phyloP scores from a whole-genome alignment of 2,329 filamentous ascomycete species.

The Pezicula neosporulosa region DNA sequence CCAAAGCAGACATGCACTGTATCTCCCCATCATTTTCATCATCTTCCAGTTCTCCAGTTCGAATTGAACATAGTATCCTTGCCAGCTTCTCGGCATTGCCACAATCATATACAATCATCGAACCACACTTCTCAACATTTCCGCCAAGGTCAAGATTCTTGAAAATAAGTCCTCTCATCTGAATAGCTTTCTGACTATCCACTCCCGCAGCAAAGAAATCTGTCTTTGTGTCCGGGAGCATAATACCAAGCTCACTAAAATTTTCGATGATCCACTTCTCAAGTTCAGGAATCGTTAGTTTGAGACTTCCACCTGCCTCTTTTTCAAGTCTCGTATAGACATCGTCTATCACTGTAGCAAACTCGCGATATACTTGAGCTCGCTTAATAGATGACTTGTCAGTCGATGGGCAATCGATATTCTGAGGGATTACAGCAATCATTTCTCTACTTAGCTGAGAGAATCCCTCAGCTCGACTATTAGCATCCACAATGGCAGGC shows the following conservation, averaged over 20 bases:
- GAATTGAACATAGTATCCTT: conserved; percentile 34
- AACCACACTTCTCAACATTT: conserved; percentile 38
- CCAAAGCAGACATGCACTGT: no score
- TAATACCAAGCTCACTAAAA: not conserved
- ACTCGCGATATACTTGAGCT: conserved; percentile 43
- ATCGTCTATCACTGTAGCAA: conserved; percentile 39
- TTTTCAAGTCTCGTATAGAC: conserved; percentile 9
- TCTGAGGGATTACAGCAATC: conserved; percentile 43
- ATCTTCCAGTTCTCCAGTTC: conserved; percentile 33
- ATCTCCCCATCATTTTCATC: no score
- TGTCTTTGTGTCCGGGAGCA: not conserved
- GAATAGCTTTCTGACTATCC: conserved; percentile 56
- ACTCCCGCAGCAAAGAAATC: conserved; percentile 58
- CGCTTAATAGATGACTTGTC: conserved; percentile 54
- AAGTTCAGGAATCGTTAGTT: not conserved
- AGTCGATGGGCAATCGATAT: conserved; percentile 40
- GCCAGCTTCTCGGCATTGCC: conserved; percentile 45
- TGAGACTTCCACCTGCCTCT: not conserved
- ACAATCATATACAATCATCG: conserved; percentile 52
- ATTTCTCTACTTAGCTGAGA: conserved; percentile 50
- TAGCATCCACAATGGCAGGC: conserved; percentile 48
- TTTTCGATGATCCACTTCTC: not conserved
- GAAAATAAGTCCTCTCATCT: conserved; percentile 48
- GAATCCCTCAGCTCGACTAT: conserved; percentile 47
- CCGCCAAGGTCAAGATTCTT: conserved; percentile 46